These are phyloP conservation scores for Torrubiella hemipterigena DNA, from an alignment of 2,329 filamentous ascomycete genomes.

Conservation along the genomic window DNA sequence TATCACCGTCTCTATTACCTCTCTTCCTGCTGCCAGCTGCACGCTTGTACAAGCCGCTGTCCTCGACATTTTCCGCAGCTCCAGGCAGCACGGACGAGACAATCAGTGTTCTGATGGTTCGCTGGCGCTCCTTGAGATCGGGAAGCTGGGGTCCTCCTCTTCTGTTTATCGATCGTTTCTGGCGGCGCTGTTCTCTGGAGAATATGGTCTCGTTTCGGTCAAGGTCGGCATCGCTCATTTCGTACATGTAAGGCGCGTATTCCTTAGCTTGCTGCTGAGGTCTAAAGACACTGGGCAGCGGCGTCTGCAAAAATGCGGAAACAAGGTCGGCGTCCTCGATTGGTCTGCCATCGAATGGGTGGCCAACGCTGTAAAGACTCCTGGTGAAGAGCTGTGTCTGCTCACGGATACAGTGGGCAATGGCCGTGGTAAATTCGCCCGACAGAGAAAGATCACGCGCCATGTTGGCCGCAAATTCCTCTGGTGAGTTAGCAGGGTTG, in stretches of 20 bases:
- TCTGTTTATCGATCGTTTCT: conserved; percentile 91
- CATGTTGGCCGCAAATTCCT: conserved; percentile 88
- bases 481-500: conserved; percentile 82
- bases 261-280: conserved; percentile 90
- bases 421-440: conserved; percentile 93
- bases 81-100: conserved; percentile 90
- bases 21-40: conserved; percentile 50
- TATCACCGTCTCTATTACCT: conserved; percentile 47
- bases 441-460: conserved; percentile 79
- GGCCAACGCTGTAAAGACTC: conserved; percentile 83
- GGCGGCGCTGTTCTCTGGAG: conserved; percentile 81
- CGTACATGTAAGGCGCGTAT: conserved; percentile 85
- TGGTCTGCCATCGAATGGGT: conserved; percentile 88
- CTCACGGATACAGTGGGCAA: conserved; percentile 94
- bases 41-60: conserved; percentile 78
- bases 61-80: conserved; percentile 66
- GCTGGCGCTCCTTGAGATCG: conserved; percentile 90
- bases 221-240: conserved; percentile 80
- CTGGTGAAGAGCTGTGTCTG: conserved; percentile 90
- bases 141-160: conserved; percentile 85
- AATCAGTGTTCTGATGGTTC: conserved; percentile 83
- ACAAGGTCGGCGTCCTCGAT: conserved; percentile 87
- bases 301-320: conserved; percentile 74
- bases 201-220: conserved; percentile 88
- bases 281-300: conserved; percentile 71